Base-by-base conservation (phyloP, 768 basidiomycete genomes). In the Mycena albidolilacea region DNA sequence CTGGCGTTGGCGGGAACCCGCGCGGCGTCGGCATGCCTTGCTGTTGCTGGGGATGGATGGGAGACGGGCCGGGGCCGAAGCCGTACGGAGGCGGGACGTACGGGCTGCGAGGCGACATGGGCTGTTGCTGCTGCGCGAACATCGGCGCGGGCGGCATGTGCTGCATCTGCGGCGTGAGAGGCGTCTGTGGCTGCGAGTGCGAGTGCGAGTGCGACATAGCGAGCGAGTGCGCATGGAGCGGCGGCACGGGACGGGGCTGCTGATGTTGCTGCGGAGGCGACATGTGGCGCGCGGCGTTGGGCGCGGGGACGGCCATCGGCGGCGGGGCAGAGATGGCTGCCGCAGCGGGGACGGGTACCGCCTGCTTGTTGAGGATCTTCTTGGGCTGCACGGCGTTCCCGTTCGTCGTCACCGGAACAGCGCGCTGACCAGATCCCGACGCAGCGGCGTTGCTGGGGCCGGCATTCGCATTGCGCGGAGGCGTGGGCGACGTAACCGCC, bases 291-390 rank as follows among this genome's bases (percentile, higher is more conserved):
- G 73, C 79, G 57, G 80, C 73, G 10, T 77, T 57, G 1, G 73
- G 61, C 54, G 70, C 71, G 15, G 81, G 74, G 30, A 80, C 58
- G 64, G 78, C 75, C 44, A 79, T 76, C 58, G 72, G 71, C 21
- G 73, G 72, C 38, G 77, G 79, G 46, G 78, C 67, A 72, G 78
- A 77, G 54, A 76, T 70, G 61, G 80, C 73, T 64, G 79, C 73
- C 39, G 79, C 67, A 50, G 81, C 70, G 71, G 85, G 80, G 19
- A 79, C 67, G 17, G 73, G 54, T 21, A 80, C 64, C 17, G 79
- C 65, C 17, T 83, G 79, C 80, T 92, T 93, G 78, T 83, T 88
- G 77, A 87, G 83, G 68, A 87, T 88, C 85, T 93, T 94, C 88
- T 93, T 94, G 54, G 84, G 81, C 58, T 86, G 79, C 17, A 82